These are phyloP conservation scores for Syzygium aromaticum DNA, from an alignment of 345 rosid genomes.

Conservation along the genomic window DNA sequence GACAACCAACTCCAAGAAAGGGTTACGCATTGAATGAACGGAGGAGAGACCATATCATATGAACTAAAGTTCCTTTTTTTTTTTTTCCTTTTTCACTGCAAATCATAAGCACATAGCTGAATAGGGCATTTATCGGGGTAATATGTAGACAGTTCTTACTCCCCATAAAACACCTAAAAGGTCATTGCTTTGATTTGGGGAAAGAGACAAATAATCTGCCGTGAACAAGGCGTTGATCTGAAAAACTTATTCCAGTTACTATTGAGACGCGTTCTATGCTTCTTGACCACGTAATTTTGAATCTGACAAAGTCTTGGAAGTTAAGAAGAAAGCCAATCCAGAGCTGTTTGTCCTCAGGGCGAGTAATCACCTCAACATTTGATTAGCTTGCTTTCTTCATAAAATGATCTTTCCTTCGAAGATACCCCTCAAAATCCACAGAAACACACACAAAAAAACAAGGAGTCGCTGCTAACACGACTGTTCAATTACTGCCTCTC, in stretches of 20 bases:
- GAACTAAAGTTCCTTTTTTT: background rate
- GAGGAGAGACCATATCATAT: background rate
- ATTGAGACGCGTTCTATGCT: background rate
- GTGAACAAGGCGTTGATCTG: background rate
- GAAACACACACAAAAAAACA: background rate
- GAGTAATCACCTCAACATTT: background rate
- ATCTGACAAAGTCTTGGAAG: background rate
- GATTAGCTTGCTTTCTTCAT: background rate
- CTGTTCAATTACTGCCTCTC: background rate
- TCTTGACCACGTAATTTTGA: background rate
- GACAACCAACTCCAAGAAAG: background rate
- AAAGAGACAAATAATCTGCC: background rate
- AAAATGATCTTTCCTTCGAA: background rate
- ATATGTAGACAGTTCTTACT: background rate
- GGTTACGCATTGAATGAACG: background rate
- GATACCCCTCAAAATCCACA: background rate
- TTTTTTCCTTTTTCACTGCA: conserved; percentile 1
- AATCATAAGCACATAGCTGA: background rate
- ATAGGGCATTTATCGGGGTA: background rate
- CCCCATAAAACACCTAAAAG: background rate
- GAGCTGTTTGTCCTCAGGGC: background rate
- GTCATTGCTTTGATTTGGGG: background rate
- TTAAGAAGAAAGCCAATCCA: background rate
- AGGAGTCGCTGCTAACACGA: background rate
- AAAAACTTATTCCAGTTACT: background rate